Evolutionary conservation across 257 asterid species (phyloP).

Genomic region (Sherardia arvensis): DNA sequence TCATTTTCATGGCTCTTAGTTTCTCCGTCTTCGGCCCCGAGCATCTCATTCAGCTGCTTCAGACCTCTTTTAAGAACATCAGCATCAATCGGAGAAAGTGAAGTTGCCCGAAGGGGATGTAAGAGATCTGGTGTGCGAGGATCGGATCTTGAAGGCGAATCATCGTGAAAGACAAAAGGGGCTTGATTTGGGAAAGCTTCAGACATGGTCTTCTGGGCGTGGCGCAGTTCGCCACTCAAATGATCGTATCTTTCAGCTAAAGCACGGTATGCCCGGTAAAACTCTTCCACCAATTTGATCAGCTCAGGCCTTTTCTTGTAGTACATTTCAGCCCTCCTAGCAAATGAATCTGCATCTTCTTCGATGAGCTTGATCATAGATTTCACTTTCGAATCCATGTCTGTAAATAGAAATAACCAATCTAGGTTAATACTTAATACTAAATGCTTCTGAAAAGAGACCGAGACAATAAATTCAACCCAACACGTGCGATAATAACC

Average conservation of each 20-base stretch:
- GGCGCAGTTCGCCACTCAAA: conserved; percentile 85
- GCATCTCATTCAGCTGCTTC: conserved; percentile 47
- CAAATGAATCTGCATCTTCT: conserved; percentile 95
- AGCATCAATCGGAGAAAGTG: conserved; percentile 21
- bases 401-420: conserved; percentile 27
- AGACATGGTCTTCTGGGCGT: conserved; percentile 68
- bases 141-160: conserved; percentile 49
- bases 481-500: not conserved
- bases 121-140: conserved; percentile 40
- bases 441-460: not conserved
- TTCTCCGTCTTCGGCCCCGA: conserved; percentile 28
- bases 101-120: conserved; percentile 24
- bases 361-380: conserved; percentile 90
- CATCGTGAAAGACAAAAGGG: conserved; percentile 49
- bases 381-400: conserved; percentile 84
- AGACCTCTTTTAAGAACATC: conserved; percentile 32
- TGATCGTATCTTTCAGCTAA: conserved; percentile 83
- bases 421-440: not conserved
- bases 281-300: conserved; percentile 91
- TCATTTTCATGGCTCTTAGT: conserved; percentile 14
- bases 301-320: conserved; percentile 89
- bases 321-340: conserved; percentile 91
- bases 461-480: not conserved
- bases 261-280: conserved; percentile 91
- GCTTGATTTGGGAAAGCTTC: conserved; percentile 77